Percentiles rank a stretch among this genome's conserved stretches.
Evolutionary conservation across 805 yeast genomes (phyloP).

Genomic region (Alloascoidea africana): DNA sequence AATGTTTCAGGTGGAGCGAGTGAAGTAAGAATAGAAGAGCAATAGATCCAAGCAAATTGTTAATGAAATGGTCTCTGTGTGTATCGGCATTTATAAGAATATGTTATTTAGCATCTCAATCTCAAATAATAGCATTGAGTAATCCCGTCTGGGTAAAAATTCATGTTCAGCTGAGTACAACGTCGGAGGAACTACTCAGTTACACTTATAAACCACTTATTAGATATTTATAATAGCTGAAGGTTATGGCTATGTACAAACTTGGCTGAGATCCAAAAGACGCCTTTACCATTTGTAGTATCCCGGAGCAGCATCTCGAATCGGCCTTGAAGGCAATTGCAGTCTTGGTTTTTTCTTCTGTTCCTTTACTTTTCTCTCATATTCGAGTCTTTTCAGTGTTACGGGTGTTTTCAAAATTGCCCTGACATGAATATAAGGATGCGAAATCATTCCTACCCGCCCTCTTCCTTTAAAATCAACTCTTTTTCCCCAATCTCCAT

Average conservation of each 20-base stretch:
- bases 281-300: conserved; percentile 20
- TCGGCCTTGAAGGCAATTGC: conserved; percentile 22
- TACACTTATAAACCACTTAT: no score
- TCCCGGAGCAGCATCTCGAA: conserved; percentile 16
- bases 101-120: no score
- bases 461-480: conserved; percentile 84
- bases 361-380: conserved; percentile 38
- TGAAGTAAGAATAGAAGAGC: no score
- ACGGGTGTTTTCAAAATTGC: conserved; percentile 57
- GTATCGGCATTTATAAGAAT: no score
- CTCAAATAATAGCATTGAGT: no score
- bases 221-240: no score
- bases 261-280: conserved; percentile 1
- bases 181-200: no score
- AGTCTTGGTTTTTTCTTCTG: conserved; percentile 35
- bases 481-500: conserved; percentile 59
- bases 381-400: conserved; percentile 42
- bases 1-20: no score
- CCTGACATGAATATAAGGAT: conserved; percentile 68
- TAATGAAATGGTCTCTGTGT: no score
- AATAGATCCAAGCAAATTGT: no score
- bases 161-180: no score
- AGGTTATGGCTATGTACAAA: background rate
- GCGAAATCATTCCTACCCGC: conserved; percentile 63
- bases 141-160: no score